Conservation (phyloP, 352 stramenopile genomes). For the Globisporangium acanthophoron region DNA sequence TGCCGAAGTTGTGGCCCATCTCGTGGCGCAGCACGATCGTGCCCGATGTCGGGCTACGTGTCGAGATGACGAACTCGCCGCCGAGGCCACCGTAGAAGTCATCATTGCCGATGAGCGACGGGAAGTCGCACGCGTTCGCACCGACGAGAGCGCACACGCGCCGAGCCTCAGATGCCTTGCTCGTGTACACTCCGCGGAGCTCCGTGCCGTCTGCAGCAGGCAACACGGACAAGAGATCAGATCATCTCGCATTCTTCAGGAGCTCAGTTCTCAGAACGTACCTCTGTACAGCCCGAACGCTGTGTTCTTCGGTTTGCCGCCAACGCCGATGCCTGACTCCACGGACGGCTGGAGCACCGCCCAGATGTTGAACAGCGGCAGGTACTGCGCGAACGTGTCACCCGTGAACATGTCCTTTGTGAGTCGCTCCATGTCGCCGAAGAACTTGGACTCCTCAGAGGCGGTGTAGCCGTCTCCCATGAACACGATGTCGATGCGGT, state of each 20-base stretch:
- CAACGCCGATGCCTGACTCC: constrained; percentile 17
- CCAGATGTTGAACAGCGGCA: constrained; percentile 27
- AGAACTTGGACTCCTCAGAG: constrained; percentile 20
- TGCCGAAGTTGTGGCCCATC: constrained; percentile 35
- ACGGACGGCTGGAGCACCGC: constrained; percentile 15
- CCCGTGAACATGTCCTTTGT: constrained; percentile 31
- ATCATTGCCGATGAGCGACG: constrained; percentile 34
- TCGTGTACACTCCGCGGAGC: constrained; percentile 18
- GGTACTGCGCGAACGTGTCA: constrained; percentile 21
- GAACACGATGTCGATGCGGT: constrained; percentile 41
- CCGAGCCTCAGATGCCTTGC: constrained; percentile 10
- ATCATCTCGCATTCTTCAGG: constrained; percentile 39
- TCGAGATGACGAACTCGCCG: constrained; percentile 37
- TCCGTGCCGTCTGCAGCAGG: constrained; percentile 12
- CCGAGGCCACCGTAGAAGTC: constrained; percentile 30
- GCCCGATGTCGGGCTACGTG: constrained; percentile 17
- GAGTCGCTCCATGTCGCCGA: constrained; percentile 26
- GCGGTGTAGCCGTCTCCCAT: constrained; percentile 35
- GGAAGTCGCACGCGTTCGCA: constrained; percentile 21
- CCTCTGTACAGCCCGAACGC: constrained; percentile 22
- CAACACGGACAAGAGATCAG: too few species aligned
- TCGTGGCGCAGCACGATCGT: constrained; percentile 31
- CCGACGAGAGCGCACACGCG: constrained; percentile 7
- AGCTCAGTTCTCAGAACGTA: constrained; percentile 11
- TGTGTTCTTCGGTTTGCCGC: constrained; percentile 14